These are phyloP conservation scores for Lophiotrema nucula DNA, from an alignment of 495 filamentous ascomycete species.

Conservation along the genomic window DNA sequence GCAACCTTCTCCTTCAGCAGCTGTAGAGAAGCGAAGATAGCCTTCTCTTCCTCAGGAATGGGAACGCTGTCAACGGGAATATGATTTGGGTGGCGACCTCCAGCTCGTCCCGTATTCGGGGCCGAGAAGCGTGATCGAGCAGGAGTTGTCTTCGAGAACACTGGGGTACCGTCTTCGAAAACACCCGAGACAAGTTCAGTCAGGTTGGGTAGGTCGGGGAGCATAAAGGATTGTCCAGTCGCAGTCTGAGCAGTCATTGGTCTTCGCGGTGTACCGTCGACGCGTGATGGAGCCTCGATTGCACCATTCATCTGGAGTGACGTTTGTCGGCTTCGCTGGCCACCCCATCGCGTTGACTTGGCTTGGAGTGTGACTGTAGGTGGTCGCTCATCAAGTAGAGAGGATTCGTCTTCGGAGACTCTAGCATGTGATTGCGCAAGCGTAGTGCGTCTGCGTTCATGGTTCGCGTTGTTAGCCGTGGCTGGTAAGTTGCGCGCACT, in stretches of 20 bases:
- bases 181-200: constrained; percentile 70
- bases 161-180: constrained; percentile 64
- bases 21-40: constrained; percentile 64
- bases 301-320: constrained; percentile 30
- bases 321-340: constrained; percentile 47
- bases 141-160: constrained; percentile 54
- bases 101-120: constrained; percentile 26
- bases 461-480: not conserved
- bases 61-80: constrained; percentile 59
- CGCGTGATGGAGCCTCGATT: constrained; percentile 8
- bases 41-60: constrained; percentile 67
- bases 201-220: constrained; percentile 68
- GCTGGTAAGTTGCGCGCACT: constrained; percentile 24
- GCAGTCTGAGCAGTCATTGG: constrained; percentile 29
- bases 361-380: constrained; percentile 48
- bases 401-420: constrained; percentile 57
- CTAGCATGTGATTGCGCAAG: constrained; percentile 57
- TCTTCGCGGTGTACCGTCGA: constrained; percentile 14
- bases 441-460: constrained; percentile 36
- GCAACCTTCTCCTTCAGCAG: constrained; percentile 66
- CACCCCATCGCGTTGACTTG: constrained; percentile 58
- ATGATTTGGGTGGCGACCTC: constrained; percentile 36
- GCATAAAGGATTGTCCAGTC: constrained; percentile 59
- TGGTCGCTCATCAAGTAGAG: constrained; percentile 54
- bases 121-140: constrained; percentile 59